A percentile compares a stretch with the other conserved stretches of the same genome.
phyloP scores from a whole-genome alignment of 1,284 basidiomycete genomes.

The Microbotryum intermedium region DNA sequence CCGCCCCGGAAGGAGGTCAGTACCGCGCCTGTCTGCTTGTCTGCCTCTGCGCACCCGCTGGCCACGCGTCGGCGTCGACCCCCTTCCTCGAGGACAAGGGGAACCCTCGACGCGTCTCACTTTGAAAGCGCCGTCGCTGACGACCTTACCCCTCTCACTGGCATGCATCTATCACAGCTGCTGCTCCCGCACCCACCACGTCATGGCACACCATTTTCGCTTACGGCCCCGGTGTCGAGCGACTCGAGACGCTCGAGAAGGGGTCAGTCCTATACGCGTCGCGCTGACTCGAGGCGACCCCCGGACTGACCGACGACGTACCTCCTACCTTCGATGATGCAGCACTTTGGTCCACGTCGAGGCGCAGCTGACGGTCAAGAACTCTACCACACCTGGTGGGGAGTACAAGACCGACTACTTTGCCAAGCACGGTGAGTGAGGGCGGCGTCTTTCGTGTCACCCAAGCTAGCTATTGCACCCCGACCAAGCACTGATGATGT shows the following conservation, averaged over 20 bases:
- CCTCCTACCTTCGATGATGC: background rate
- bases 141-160: background rate
- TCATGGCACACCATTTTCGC: conserved; percentile 68
- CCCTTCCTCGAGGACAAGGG: too few species aligned
- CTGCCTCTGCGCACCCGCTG: background rate
- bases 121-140: too few species aligned
- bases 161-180: background rate
- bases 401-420: conserved; percentile 15
- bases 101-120: too few species aligned
- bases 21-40: conserved; percentile 38
- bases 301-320: background rate
- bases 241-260: conserved; percentile 54
- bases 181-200: conserved; percentile 40
- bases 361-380: conserved; percentile 26
- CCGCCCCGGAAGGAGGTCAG: conserved; percentile 39
- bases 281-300: background rate
- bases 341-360: conserved; percentile 33
- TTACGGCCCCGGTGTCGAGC: conserved; percentile 54
- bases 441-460: background rate
- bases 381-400: conserved; percentile 2
- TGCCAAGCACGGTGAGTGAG: conserved; percentile 17
- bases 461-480: too few species aligned
- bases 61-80: background rate
- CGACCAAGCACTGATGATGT: too few species aligned
- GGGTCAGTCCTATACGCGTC: conserved; percentile 40